These are phyloP conservation scores for Globisporangium ultimum DNA, from an alignment of 352 stramenopile genomes.

Conservation along the genomic window DNA sequence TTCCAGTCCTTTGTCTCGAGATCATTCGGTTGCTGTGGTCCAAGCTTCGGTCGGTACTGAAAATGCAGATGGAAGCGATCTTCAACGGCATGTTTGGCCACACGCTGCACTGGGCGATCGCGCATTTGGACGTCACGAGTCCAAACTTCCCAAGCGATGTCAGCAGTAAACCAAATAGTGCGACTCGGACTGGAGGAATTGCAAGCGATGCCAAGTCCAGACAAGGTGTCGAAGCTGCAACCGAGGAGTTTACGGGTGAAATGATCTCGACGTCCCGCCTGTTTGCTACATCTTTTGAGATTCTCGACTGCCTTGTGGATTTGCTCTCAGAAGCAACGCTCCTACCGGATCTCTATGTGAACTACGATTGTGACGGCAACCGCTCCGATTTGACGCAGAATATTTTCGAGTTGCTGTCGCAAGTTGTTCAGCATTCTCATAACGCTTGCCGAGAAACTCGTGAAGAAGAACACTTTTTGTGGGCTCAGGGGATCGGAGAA, in stretches of 20 bases:
- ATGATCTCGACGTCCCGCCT: slow-evolving; percentile 46
- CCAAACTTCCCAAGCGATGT: slow-evolving; percentile 51
- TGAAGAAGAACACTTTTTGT: slow-evolving; percentile 70
- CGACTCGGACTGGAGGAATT: slow-evolving; percentile 3
- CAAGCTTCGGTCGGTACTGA: slow-evolving; percentile 63
- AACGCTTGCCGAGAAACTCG: slow-evolving; percentile 62
- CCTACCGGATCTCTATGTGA: slow-evolving; percentile 97
- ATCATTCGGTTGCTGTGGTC: slow-evolving; percentile 74
- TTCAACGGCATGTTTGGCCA: slow-evolving; percentile 70
- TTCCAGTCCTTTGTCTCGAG: slow-evolving; percentile 53
- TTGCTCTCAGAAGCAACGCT: slow-evolving; percentile 94
- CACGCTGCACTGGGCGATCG: slow-evolving; percentile 64
- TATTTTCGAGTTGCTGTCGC: slow-evolving; percentile 94
- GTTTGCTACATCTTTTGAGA: slow-evolving; percentile 67
- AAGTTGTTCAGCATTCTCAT: slow-evolving; percentile 64
- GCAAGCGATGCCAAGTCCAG: neutral
- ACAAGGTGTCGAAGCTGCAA: slow-evolving; percentile 37
- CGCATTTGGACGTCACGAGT: slow-evolving; percentile 59
- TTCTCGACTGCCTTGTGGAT: slow-evolving; percentile 93
- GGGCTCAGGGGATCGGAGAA: slow-evolving; percentile 65
- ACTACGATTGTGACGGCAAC: slow-evolving; percentile 99
- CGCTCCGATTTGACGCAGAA: slow-evolving; percentile 90
- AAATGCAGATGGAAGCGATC: slow-evolving; percentile 80
- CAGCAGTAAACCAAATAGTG: slow-evolving; percentile 10
- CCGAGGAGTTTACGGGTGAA: slow-evolving; percentile 65